Percentiles rank a stretch among this genome's conserved stretches.
Evolutionary conservation across 306 rosid species (phyloP).

Genomic region (Trifolium fragiferum): DNA sequence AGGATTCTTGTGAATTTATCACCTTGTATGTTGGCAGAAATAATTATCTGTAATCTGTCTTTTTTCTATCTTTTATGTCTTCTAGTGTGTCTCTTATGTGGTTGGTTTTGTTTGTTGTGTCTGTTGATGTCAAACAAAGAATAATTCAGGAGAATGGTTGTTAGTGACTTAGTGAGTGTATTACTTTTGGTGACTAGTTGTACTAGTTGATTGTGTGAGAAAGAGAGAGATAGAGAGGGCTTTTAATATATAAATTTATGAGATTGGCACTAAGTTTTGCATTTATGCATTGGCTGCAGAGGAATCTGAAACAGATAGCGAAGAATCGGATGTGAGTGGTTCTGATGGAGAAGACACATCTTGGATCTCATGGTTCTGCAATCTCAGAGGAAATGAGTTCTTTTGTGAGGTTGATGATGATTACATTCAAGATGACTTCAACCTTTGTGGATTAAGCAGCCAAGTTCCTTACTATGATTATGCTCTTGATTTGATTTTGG

Average conservation of each 20-base stretch:
- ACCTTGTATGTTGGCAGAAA: not conserved
- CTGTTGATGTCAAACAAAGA: not conserved
- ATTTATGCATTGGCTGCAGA: conserved; percentile 58
- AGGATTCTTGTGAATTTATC: not conserved
- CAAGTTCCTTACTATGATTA: conserved; percentile 99
- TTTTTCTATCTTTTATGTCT: not conserved
- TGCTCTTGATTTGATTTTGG: conserved; percentile 97
- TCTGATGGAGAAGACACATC: conserved; percentile 98
- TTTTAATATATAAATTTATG: not conserved
- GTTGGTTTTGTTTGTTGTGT: not conserved
- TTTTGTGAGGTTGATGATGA: conserved; percentile 99
- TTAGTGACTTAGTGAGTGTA: conserved; percentile 3
- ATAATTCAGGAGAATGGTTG: conserved; percentile 4
- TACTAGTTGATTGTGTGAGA: not conserved
- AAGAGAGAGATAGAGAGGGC: not conserved
- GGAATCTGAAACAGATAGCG: conserved; percentile 94
- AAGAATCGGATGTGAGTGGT: conserved; percentile 98
- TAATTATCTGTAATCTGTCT: not conserved
- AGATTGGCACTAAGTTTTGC: not conserved
- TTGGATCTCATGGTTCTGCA: conserved; percentile 99
- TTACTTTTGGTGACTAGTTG: not conserved
- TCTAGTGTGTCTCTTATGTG: not conserved
- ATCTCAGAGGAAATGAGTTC: conserved; percentile 94
- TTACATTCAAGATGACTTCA: conserved; percentile 96
- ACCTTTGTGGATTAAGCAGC: conserved; percentile 97